phyloP scores from a whole-genome alignment of 352 stramenopile genomes.

The Globisporangium radiosum region DNA sequence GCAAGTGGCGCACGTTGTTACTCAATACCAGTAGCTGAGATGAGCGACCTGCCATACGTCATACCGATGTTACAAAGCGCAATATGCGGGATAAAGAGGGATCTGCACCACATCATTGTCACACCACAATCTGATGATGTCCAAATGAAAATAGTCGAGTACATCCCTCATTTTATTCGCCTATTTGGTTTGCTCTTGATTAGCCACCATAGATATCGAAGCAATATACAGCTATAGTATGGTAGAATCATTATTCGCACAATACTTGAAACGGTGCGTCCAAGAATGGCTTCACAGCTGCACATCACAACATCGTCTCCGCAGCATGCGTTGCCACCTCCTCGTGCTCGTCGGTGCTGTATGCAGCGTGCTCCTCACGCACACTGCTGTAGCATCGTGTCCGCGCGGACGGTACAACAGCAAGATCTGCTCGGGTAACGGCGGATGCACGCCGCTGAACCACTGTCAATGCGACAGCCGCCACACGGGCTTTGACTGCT shows the following conservation, averaged over 20 bases:
- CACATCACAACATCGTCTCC: not conserved
- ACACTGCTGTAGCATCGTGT: conserved; percentile 20
- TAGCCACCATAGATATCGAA: no score
- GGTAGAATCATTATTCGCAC: not conserved
- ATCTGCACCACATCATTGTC: no score
- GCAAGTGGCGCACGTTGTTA: no score
- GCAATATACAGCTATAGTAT: no score
- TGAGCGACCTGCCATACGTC: no score
- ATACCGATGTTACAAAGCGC: no score
- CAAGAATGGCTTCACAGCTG: not conserved
- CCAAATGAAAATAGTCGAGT: no score
- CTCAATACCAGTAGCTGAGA: no score
- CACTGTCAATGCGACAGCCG: conserved; percentile 47
- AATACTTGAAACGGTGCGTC: not conserved
- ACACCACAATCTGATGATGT: no score
- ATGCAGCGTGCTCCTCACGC: not conserved
- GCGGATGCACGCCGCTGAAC: conserved; percentile 36
- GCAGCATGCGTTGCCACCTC: not conserved
- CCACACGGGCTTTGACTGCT: conserved; percentile 57
- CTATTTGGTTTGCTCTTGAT: no score
- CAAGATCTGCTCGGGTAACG: conserved; percentile 56
- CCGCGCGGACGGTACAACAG: conserved; percentile 37
- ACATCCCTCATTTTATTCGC: no score
- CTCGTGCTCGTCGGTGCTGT: not conserved
- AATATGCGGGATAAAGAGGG: no score